A percentile compares a stretch with the other conserved stretches of the same genome.
Evolutionary conservation across 2,329 filamentous ascomycete genomes (phyloP).

Genomic region (Neocucurbitaria cava): DNA sequence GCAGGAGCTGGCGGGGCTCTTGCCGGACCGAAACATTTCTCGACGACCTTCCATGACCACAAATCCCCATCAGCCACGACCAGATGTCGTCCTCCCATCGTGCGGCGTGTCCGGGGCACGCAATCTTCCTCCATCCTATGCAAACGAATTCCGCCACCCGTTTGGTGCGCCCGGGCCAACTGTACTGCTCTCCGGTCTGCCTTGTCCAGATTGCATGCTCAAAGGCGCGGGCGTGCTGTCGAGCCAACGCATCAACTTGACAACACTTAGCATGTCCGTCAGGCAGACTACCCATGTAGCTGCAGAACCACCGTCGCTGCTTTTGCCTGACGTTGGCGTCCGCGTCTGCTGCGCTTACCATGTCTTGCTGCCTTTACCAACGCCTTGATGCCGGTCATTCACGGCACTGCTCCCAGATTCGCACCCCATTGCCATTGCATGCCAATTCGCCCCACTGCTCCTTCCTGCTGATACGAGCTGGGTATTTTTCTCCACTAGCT

Average conservation of each 20-base stretch:
- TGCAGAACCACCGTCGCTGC: conserved; percentile 42
- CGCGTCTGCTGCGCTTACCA: conserved; percentile 50
- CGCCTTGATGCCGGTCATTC: conserved; percentile 33
- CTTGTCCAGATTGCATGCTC: conserved; percentile 48
- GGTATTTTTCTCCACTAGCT: conserved; percentile 29
- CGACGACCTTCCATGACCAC: conserved; percentile 31
- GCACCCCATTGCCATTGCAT: conserved; percentile 38
- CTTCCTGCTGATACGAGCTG: conserved; percentile 42
- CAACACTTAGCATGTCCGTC: conserved; percentile 50
- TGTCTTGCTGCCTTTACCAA: conserved; percentile 46
- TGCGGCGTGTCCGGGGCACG: conserved; percentile 18
- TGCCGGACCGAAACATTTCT: conserved; percentile 36
- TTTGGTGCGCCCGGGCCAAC: conserved; percentile 36
- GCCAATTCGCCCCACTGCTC: conserved; percentile 39
- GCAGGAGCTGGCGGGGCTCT: conserved; percentile 29
- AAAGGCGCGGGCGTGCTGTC: conserved; percentile 49
- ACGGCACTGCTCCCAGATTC: conserved; percentile 33
- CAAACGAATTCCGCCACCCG: conserved; percentile 28
- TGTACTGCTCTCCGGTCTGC: conserved; percentile 43
- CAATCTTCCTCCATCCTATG: conserved; percentile 16
- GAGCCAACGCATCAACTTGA: conserved; percentile 52
- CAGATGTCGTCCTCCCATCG: conserved; percentile 19
- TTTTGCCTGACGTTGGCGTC: conserved; percentile 40
- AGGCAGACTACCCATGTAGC: conserved; percentile 49
- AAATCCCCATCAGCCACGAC: conserved; percentile 14